Evolutionary conservation across 768 basidiomycete species (phyloP).

Genomic region (Hypsizygus marmoreus): DNA sequence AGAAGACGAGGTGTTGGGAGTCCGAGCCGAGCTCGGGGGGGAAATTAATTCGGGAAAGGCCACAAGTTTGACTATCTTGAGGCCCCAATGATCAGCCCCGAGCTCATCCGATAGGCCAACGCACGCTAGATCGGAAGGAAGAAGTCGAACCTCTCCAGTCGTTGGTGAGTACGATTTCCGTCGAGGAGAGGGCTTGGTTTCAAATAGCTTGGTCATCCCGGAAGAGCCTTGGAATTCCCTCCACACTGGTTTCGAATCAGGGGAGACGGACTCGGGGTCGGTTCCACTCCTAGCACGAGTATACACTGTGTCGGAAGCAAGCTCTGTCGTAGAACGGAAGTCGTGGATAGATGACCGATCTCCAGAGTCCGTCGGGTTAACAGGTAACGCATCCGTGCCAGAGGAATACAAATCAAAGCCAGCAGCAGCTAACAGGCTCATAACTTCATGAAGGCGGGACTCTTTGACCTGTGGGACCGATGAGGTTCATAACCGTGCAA

Average conservation of each 20-base stretch:
- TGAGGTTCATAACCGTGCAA: conserved; percentile 12
- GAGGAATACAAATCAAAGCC: conserved; percentile 68
- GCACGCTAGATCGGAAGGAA: conserved; percentile 73
- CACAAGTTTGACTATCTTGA: conserved; percentile 77
- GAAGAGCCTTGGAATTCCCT: conserved; percentile 3
- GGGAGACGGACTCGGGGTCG: conserved; percentile 20
- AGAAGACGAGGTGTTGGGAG: conserved; percentile 10
- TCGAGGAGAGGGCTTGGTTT: conserved; percentile 18
- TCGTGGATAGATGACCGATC: conserved; percentile 17
- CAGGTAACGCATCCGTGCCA: conserved; percentile 37
- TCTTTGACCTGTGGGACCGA: conserved; percentile 58
- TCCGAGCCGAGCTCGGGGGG: conserved; percentile 16
- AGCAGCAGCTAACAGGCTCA: conserved; percentile 56
- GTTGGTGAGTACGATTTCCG: conserved; percentile 55
- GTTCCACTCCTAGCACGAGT: conserved; percentile 48
- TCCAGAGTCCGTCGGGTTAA: conserved; percentile 13
- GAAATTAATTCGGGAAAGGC: conserved; percentile 75
- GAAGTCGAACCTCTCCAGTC: conserved; percentile 58
- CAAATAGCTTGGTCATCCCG: conserved; percentile 3
- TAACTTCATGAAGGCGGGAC: conserved; percentile 60
- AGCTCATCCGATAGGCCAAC: conserved; percentile 72
- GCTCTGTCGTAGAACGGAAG: conserved; percentile 22
- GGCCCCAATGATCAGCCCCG: conserved; percentile 67
- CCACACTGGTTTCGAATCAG: conserved; percentile 12
- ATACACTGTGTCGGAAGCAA: conserved; percentile 36